Evolutionary conservation across 495 filamentous ascomycete genomes (phyloP), one percentile per base, ranked within the genome.

Genomic region (Friedmanniomyces simplex): DNA sequence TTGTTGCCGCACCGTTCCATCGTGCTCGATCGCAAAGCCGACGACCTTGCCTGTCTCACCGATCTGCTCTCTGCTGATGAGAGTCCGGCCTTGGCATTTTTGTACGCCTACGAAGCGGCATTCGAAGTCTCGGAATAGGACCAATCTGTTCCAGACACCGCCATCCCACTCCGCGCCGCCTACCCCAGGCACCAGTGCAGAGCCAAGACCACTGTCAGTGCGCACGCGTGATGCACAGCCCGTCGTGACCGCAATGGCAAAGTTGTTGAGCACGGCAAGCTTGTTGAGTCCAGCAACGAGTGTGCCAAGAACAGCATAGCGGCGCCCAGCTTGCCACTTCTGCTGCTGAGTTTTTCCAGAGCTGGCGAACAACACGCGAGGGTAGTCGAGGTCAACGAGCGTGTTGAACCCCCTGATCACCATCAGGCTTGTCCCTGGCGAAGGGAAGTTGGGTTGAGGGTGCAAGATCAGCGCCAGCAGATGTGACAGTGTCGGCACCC

Each of bases 351-450:
- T 73, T 66, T 66, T 71, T 61, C 59, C 69, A 50, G 69, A 30
- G 16, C 61, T 55, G 43, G 59, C 72, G 42, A 58, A 52, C 10
- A 55, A 24, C 12, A 52, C 43, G 13, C 57, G 60, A 63, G 46
- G 59, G 53, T 90, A 90, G 41, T 89, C 84, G 50, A 83, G 76
- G 52, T 83, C 82, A 59, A 93, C 75, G n/a, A 86, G 73, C 14
- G 79, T 81, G 10, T 88, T 88, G 18, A 93, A 69, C 0, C 83
- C 82, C 67, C 93, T 88, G 62, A 95, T 73, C 11, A 94, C 76
- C n/a, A 95, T 62, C 0, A 95, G 74, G 20, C 69, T 74, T 4
- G 84, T 85, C 24, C 72, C 69, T 30, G 65, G 58, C 0, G 83
- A 82, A 16, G 87, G 78, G 65, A 86, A 83, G 22, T 65, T 65